Conservation (phyloP, 2,329 filamentous ascomycete genomes). For the Monilinia polystroma region DNA sequence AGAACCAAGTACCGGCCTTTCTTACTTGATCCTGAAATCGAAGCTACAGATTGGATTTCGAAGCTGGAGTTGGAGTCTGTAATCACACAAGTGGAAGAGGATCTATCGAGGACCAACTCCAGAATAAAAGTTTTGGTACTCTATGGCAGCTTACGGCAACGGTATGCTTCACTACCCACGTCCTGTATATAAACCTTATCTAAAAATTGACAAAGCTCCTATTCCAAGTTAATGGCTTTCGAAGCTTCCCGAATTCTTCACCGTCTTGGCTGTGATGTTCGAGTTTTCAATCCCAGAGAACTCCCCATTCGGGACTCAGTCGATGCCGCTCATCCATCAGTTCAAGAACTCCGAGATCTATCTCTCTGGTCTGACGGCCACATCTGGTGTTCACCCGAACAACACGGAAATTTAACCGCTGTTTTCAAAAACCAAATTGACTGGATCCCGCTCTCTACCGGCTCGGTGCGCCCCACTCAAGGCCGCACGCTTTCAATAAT, state of each 20-base stretch:
- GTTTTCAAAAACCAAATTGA: conserved; percentile 72
- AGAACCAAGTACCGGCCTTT: conserved; percentile 57
- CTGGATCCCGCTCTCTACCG: conserved; percentile 63
- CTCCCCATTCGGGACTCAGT: conserved; percentile 64
- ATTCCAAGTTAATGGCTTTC: conserved; percentile 58
- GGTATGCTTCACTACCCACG: conserved; percentile 29
- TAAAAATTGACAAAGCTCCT: conserved; percentile 46
- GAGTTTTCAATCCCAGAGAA: conserved; percentile 57
- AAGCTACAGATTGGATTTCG: conserved; percentile 54
- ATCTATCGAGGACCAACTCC: conserved; percentile 43
- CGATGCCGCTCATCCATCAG: conserved; percentile 54
- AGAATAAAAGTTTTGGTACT: conserved; percentile 58
- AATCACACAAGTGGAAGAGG: conserved; percentile 50
- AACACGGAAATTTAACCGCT: conserved; percentile 65
- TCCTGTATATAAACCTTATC: not conserved
- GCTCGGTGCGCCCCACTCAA: conserved; percentile 64
- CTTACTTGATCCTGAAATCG: conserved; percentile 45
- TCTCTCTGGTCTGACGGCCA: conserved; percentile 66
- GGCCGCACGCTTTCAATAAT: conserved; percentile 62
- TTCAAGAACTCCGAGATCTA: conserved; percentile 61
- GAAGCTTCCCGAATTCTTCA: conserved; percentile 61
- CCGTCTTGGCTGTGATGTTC: conserved; percentile 64
- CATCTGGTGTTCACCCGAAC: conserved; percentile 64
- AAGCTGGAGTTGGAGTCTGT: conserved; percentile 55
- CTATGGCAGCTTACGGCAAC: conserved; percentile 56